Evolutionary conservation across 2,329 filamentous ascomycete genomes (phyloP).

Genomic region (Botryosphaeria dothidea): DNA sequence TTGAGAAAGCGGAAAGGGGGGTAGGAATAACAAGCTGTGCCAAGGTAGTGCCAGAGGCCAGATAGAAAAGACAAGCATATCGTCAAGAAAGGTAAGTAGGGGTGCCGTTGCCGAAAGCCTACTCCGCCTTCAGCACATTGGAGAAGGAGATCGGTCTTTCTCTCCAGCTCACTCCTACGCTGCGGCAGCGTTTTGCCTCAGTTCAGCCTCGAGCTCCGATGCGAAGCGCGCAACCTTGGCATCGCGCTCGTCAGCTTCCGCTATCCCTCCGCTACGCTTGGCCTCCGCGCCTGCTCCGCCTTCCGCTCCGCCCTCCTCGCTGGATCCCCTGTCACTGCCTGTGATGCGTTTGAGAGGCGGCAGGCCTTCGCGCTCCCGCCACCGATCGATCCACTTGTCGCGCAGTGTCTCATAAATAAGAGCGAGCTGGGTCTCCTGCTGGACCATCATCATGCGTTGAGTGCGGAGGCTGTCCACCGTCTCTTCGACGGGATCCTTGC

Average conservation of each 20-base stretch:
- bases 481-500: constrained; percentile 70
- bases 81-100: neutral
- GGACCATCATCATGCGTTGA: constrained; percentile 94
- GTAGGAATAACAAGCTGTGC: neutral
- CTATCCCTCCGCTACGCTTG: neutral
- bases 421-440: constrained; percentile 77
- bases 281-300: neutral
- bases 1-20: neutral
- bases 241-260: constrained; percentile 1
- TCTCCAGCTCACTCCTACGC: neutral
- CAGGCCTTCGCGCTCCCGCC: constrained; percentile 25
- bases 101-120: neutral
- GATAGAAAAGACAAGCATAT: neutral
- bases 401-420: constrained; percentile 88
- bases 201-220: constrained; percentile 12
- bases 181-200: constrained; percentile 6
- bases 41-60: neutral
- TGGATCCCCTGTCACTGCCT: neutral
- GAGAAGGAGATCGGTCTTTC: neutral
- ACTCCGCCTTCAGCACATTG: neutral
- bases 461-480: constrained; percentile 79
- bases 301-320: constrained; percentile 1
- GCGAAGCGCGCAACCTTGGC: constrained; percentile 15
- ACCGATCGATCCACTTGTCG: constrained; percentile 67
- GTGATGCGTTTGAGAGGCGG: neutral